Evolutionary conservation across 2,329 filamentous ascomycete genomes (phyloP), one percentile per base, ranked within the genome.

Genomic region (Magnaporthiopsis poae): DNA sequence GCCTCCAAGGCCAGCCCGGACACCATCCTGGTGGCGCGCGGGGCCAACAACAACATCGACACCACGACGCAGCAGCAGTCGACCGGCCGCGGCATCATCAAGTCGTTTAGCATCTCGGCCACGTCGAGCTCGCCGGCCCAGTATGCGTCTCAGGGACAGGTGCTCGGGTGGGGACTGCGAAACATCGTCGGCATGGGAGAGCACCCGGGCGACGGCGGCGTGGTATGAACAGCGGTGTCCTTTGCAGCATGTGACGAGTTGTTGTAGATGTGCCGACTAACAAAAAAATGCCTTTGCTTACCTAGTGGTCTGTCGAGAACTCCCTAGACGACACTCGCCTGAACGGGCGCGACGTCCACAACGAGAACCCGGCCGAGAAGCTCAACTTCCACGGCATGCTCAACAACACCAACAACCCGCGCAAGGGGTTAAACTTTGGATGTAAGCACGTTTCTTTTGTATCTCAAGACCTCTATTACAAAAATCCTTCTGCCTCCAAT

Each of bases 361-460:
- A 84, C 68, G 80, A 90, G 71, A 92, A 92, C 71, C 89, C 89
- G 0, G 89, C 82, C 21, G 90, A 92, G 73, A 88, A 92, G 75
- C 76, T 92, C 74, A 91, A 92, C 75, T 90, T 85, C 74, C 85
- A 89, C 68, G 89, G 89, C 3, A 83, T 81, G 67, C 77, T 90
- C 62, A 74, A 75, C 69, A 72, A 73, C 33, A 73, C 72, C 25
- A 71, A 67, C 0, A 61, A 66, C 11, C 36, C 71, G 11, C 69
- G 73, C 25, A 72, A 74, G 62, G 78, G 78, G 5, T 71, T 71
- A 3, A 88, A 88, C 73, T 88, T 84, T 70, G 87, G 87, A 11
- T 90, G 46, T 56, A n/a, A 56, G 46, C 46, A 70, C 87, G 87
- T 11, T 11, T 35, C 33, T 11, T 35, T 35, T 2, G 78, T 77